Base-by-base conservation (phyloP, 352 stramenopile genomes). In the Albugo laibachii region DNA sequence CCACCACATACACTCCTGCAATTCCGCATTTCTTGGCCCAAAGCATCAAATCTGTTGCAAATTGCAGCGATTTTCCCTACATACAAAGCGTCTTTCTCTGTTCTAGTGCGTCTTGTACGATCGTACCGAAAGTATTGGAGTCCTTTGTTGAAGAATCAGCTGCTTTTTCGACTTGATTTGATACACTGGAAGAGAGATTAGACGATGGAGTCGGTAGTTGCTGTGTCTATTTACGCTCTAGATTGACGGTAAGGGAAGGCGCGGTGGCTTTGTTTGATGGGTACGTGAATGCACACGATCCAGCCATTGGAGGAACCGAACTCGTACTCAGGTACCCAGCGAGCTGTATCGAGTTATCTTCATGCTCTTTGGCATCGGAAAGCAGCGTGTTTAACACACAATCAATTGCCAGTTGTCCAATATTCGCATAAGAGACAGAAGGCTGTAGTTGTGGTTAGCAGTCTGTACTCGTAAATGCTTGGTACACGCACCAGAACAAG, bases 331-430 rank as follows among this genome's bases (percentile, higher is more conserved):
- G 57, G 46, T 83, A 60, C 14, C 76, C 76, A 13, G 74, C 57
- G 31, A 62, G 60, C 24, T 52, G 58, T 36, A 83, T 45, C 40
- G 36, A 51, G 16, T 63, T n/a, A 19, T 59, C 69, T 34, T 67
- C 61, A 41, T 43, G 3, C 38, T 43, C 38, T 16, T 63, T 15
- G 19, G 59, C 69, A 35, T 67, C 60, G 40, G 64, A 58, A 15
- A 88, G 59, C 37, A 84, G 53, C 51, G 73, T 83, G 54, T 84
- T 89, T 55, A 84, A 55, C 34, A 82, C 27, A 24, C 85, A 61
- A 54, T 86, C 76, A n/a, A 86, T 51, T 16, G 69, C 69, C 49
- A 89, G 52, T 54, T 89, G 76, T 16, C 76, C 76, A 31, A 89
- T 48, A 52, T 89, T 89, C n/a, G 70, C 76, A 48, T 69, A 82